Base-by-base conservation (phyloP, 192 early-diverging fungal genomes). In the Coemansia sp. region DNA sequence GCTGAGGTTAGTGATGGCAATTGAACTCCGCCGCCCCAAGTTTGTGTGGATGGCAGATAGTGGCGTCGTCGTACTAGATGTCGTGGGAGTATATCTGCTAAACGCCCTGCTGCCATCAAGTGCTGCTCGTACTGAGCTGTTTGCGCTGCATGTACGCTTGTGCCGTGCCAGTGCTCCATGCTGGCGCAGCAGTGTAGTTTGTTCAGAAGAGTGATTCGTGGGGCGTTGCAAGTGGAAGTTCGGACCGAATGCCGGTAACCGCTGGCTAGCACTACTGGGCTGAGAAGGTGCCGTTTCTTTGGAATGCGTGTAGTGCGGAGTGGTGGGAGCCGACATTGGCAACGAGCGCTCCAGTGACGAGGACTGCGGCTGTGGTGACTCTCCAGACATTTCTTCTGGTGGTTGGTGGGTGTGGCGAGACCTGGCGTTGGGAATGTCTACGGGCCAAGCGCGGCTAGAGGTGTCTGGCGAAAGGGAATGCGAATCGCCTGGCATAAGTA, bases 1-100 rank as follows among this genome's bases (percentile, higher is more conserved):
- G 48, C 64, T 70, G 9, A 65, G 64, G 36, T 71, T 64, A 1
- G 67, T 57, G 51, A 70, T 21, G 17, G 74, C 79, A 29, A 74
- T 62, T 11, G 79, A 82, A 11, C 71, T 65, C 17, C 79, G 74
- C 17, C 74, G 63, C 41, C 45, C n/a, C 66, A n/a, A 38, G 36
- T 21, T 36, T 41, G 10, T 55, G 21, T 32, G 63, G 55, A 21
- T 53, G 45, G 55, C 62, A 64, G 44, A 53, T 15, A 17, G 36
- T 31, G 53, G 53, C 53, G 53, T 55, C 27, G 27, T 1, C 12
- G 53, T 55, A 31, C 53, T 51, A 4, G 50, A 31, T 10, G 25
- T 27, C 23, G 53, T 31, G 23, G 53, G 23, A 31, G 53, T 55
- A 55, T 53, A n/a, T 46, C 65, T 14, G 51, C 21, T 14, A 53